phyloP scores from a whole-genome alignment of 345 rosid genomes.

The Alliaria petiolata region DNA sequence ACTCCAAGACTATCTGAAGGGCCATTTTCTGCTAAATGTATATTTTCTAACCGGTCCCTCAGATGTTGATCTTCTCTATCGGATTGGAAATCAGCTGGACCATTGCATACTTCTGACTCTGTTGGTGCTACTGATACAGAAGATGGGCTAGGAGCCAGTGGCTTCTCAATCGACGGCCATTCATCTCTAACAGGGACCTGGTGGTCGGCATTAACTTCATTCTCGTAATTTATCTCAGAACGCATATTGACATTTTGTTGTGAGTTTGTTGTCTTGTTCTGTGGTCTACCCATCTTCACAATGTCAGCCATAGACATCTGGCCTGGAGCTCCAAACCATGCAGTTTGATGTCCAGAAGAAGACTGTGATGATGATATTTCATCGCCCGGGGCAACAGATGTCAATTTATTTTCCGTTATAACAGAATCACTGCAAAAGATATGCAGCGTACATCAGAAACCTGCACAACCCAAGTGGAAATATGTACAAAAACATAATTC shows the following conservation, averaged over 20 bases:
- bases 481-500: background rate
- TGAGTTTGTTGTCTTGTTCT: conserved; percentile 38
- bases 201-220: conserved; percentile 39
- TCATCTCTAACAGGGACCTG: conserved; percentile 52
- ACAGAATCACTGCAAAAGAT: conserved; percentile 56
- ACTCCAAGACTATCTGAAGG: conserved; percentile 38
- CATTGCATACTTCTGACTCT: conserved; percentile 48
- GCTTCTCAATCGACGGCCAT: conserved; percentile 63
- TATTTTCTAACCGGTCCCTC: conserved; percentile 50
- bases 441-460: conserved; percentile 27
- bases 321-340: conserved; percentile 77
- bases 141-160: conserved; percentile 40
- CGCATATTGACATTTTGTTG: conserved; percentile 9
- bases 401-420: conserved; percentile 43
- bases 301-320: conserved; percentile 95
- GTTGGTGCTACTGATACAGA: conserved; percentile 47
- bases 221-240: conserved; percentile 41
- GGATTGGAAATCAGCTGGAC: conserved; percentile 48
- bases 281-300: conserved; percentile 97
- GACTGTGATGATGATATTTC: conserved; percentile 49
- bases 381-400: conserved; percentile 40
- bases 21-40: conserved; percentile 49
- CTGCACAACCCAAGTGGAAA: background rate
- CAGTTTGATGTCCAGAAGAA: conserved; percentile 62
- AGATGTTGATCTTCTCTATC: conserved; percentile 50